These are phyloP conservation scores for Fraxinus baroniana DNA, from an alignment of 305 asterid genomes.

Conservation along the genomic window DNA sequence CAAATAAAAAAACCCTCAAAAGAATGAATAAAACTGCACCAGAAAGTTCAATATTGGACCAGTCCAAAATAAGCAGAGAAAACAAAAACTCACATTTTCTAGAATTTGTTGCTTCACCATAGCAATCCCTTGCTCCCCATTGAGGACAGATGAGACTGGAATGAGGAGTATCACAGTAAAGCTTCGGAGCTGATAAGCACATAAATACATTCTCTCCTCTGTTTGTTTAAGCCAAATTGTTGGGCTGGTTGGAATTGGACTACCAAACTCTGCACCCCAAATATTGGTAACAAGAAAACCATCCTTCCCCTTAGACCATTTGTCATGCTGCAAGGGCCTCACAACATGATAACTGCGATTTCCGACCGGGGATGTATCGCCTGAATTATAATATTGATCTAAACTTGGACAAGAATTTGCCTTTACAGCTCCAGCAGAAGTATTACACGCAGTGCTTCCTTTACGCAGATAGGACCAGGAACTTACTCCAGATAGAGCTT, in stretches of 20 bases:
- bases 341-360: constrained; percentile 57
- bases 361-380: constrained; percentile 52
- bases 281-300: constrained; percentile 75
- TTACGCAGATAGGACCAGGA: constrained; percentile 70
- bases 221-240: constrained; percentile 72
- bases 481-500: constrained; percentile 68
- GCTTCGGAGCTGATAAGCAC: constrained; percentile 79
- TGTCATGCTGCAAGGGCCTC: constrained; percentile 79
- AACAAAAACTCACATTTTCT: constrained; percentile 59
- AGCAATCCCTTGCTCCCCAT: constrained; percentile 79
- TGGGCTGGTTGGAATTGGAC: constrained; percentile 53
- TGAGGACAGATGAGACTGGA: constrained; percentile 66
- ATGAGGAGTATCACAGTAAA: constrained; percentile 71
- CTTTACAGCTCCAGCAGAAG: constrained; percentile 51
- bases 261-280: constrained; percentile 76
- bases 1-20: not conserved
- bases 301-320: constrained; percentile 87
- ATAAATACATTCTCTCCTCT: constrained; percentile 76
- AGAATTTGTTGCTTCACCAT: constrained; percentile 72
- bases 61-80: constrained; percentile 8
- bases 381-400: constrained; percentile 53
- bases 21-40: not conserved
- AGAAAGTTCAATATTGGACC: not conserved
- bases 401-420: constrained; percentile 42
- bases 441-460: constrained; percentile 50